These are phyloP conservation scores for Lactarius vividus DNA, from an alignment of 768 basidiomycete species.

Conservation along the genomic window DNA sequence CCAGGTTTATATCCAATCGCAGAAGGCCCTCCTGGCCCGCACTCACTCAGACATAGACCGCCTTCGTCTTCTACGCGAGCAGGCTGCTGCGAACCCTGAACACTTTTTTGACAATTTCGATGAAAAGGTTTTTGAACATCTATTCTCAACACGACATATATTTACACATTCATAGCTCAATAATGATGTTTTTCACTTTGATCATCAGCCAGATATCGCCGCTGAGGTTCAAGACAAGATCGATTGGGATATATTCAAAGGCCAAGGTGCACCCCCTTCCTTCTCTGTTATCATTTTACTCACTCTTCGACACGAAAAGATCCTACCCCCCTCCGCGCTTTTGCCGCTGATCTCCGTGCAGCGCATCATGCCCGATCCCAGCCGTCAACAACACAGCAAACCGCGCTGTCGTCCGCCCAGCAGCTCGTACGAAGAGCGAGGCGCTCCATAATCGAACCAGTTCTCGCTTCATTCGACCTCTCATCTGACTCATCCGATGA, in stretches of 20 bases:
- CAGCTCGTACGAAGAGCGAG: constrained; percentile 53
- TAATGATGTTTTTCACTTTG: constrained; percentile 39
- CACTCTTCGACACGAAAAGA: constrained; percentile 39
- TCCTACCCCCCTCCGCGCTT: constrained; percentile 48
- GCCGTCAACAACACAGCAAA: constrained; percentile 42
- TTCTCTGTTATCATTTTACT: constrained; percentile 1
- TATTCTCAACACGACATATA: constrained; percentile 21
- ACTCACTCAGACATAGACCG: constrained; percentile 62
- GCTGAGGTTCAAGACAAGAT: constrained; percentile 48
- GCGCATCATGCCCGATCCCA: constrained; percentile 39
- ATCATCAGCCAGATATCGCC: constrained; percentile 45
- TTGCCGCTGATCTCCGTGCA: constrained; percentile 41
- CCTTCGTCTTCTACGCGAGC: constrained; percentile 45
- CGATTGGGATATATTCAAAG: constrained; percentile 60
- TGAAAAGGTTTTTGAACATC: constrained; percentile 39
- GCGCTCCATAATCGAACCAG: constrained; percentile 47
- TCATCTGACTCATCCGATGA: constrained; percentile 40
- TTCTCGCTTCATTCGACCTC: constrained; percentile 36
- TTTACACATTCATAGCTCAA: constrained; percentile 33
- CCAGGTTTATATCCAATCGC: constrained; percentile 59
- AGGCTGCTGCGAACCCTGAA: constrained; percentile 39
- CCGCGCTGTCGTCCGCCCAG: constrained; percentile 54
- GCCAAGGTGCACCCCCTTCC: constrained; percentile 47
- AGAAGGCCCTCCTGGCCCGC: constrained; percentile 55
- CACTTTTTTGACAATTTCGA: constrained; percentile 35